Base-by-base conservation (phyloP, 305 asterid genomes). In the Rubia tinctorum region DNA sequence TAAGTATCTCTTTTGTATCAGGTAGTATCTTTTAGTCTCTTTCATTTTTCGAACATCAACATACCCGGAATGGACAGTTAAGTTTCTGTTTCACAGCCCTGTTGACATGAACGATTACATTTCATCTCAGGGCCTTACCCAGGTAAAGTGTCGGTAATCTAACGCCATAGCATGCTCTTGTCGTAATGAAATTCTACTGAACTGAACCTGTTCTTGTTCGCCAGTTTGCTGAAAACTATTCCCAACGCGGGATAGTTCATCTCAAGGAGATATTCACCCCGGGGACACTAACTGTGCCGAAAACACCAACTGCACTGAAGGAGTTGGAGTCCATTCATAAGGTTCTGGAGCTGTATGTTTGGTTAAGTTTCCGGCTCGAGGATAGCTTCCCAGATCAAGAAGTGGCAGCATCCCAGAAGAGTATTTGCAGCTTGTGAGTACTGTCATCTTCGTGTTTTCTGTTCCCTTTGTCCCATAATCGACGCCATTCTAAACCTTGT, bases 311-410 rank as follows among this genome's bases (percentile, higher is more conserved):
- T 61, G 91, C 88, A 68, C 91, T 94, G 42, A 88, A 88, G 88
- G 97, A 90, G 84, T 96, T 94, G 71, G 99, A 94, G 86, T 94
- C 99, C 5, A 92, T 94, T 80, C 99, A 94, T 84, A 94, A 94
- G 97, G 99, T 95, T 80, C 86, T 95, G 65, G 99, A 92, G 80
- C 86, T 90, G 66, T 95, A 95, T 60, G 94, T 92, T 68, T 95
- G 99, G 99, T 83, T 92, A 84, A 85, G 97, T 82, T 92, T 82
- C 73, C 99, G 90, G 55, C 73, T 95, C 78, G 92, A 92, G 44
- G 97, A 95, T 34, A 79, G 95, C 83, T 95, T 95, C 73, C 98
- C 98, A 7, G 98, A 95, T 72, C 92, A 87, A 10, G 95, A 95
- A 83, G 82, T 92, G 53, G 99, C 99, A 23, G 82, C 97, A 45